Percentiles rank a stretch among this genome's conserved stretches.
Evolutionary conservation across 2,329 filamentous ascomycete genomes (phyloP).

Genomic region (Cordyceps cicadae): DNA sequence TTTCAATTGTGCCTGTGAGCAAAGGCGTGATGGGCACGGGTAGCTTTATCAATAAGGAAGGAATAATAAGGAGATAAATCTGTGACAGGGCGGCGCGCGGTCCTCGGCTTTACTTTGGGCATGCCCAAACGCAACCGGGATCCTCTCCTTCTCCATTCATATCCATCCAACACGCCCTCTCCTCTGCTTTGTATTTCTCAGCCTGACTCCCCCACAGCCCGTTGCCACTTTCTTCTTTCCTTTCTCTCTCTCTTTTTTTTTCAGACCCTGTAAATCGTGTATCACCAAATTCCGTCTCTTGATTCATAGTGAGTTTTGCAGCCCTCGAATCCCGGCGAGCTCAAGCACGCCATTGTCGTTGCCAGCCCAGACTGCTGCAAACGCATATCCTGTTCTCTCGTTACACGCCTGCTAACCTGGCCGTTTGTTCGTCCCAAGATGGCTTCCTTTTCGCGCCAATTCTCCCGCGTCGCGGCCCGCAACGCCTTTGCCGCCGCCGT

Average conservation of each 20-base stretch:
- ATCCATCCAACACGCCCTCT: neutral
- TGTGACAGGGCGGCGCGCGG: neutral
- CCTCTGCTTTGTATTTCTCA: conserved; percentile 26
- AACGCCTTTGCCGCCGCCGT: conserved; percentile 50
- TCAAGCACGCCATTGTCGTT: neutral
- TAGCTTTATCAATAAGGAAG: neutral
- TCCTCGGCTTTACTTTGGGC: conserved; percentile 7
- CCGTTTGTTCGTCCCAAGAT: conserved; percentile 18
- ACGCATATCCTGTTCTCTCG: neutral
- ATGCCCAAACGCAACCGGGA: neutral
- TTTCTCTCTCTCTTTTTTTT: conserved; percentile 10
- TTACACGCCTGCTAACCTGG: neutral
- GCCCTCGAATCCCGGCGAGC: conserved; percentile 2
- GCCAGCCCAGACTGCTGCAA: neutral
- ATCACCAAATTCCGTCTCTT: neutral
- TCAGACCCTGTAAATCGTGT: neutral
- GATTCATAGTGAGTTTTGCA: conserved; percentile 1
- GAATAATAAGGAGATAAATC: no score
- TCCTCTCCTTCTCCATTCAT: neutral
- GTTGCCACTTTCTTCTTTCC: neutral
- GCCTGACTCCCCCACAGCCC: conserved; percentile 3
- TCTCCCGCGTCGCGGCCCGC: conserved; percentile 47
- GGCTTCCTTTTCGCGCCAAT: conserved; percentile 41
- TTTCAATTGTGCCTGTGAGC: conserved; percentile 6
- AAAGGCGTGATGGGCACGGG: neutral